Evolutionary conservation across 192 early-diverging fungal genomes (phyloP).

Genomic region (Borealophlyctis nickersoniae): DNA sequence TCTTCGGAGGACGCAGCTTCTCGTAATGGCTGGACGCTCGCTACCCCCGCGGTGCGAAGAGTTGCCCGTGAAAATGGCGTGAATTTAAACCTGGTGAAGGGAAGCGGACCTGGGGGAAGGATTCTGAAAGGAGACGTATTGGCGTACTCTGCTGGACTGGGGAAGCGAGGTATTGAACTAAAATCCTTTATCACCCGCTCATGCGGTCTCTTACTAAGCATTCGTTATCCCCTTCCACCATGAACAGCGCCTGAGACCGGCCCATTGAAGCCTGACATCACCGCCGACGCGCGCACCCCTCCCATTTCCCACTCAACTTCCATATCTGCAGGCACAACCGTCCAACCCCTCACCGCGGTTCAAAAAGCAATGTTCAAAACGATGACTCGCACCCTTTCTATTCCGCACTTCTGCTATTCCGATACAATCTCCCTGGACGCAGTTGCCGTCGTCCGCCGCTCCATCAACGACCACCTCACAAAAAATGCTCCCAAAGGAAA

Average conservation of each 20-base stretch:
- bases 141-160: constrained; percentile 42
- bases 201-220: background rate
- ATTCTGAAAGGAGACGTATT: constrained; percentile 93
- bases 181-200: no score
- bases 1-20: background rate
- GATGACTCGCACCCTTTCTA: constrained; percentile 88
- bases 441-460: constrained; percentile 55
- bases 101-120: constrained; percentile 80
- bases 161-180: no score
- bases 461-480: constrained; percentile 65
- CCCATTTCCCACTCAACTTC: no score
- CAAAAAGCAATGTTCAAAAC: constrained; percentile 96
- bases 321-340: background rate
- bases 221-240: constrained; percentile 1
- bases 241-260: background rate
- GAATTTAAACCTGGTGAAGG: constrained; percentile 68
- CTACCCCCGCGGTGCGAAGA: constrained; percentile 86
- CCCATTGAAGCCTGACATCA: constrained; percentile 8
- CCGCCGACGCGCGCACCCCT: no score
- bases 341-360: constrained; percentile 66
- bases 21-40: constrained; percentile 42
- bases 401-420: constrained; percentile 93
- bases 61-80: constrained; percentile 77
- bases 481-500: constrained; percentile 33
- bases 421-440: constrained; percentile 84